phyloP scores from a whole-genome alignment of 1,284 basidiomycete genomes.

The Meira miltonrushii region DNA sequence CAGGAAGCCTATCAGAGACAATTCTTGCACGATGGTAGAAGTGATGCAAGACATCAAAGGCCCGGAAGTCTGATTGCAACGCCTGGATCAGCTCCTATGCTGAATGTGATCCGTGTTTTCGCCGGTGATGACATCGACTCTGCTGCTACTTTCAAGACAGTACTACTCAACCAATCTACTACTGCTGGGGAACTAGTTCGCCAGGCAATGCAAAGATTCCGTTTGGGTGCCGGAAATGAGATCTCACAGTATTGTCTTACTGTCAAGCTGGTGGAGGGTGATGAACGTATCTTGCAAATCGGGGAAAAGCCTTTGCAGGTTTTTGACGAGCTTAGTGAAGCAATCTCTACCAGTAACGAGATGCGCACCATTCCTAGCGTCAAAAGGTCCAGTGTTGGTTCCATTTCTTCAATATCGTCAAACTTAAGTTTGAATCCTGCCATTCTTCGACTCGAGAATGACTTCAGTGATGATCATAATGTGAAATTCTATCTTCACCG shows the following conservation, averaged over 20 bases:
- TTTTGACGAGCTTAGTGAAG: slow-evolving; percentile 74
- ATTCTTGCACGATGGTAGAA: slow-evolving; percentile 21
- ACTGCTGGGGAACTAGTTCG: slow-evolving; percentile 75
- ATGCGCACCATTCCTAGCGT: slow-evolving; percentile 63
- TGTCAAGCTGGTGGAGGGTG: slow-evolving; percentile 81
- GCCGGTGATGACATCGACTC: slow-evolving; percentile 74
- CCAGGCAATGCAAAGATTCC: slow-evolving; percentile 90
- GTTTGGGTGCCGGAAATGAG: slow-evolving; percentile 58
- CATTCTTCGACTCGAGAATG: slow-evolving; percentile 82
- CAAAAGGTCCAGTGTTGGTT: slow-evolving; percentile 84
- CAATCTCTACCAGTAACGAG: slow-evolving; percentile 14
- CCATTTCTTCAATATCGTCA: slow-evolving; percentile 82
- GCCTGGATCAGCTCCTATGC: slow-evolving; percentile 63
- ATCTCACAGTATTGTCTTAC: slow-evolving; percentile 71
- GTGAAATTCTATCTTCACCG: slow-evolving; percentile 90
- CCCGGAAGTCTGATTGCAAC: slow-evolving; percentile 51
- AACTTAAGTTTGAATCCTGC: slow-evolving; percentile 89
- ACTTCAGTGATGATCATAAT: slow-evolving; percentile 90
- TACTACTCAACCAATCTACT: slow-evolving; percentile 79
- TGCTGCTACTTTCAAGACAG: slow-evolving; percentile 96
- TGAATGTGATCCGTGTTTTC: slow-evolving; percentile 90
- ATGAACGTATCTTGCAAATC: slow-evolving; percentile 65
- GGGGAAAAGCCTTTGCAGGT: slow-evolving; percentile 76
- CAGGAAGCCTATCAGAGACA: slow-evolving; percentile 43
- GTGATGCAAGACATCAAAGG: slow-evolving; percentile 17